Conservation (phyloP, 2,329 filamentous ascomycete genomes). For the Diplodia corticola region DNA sequence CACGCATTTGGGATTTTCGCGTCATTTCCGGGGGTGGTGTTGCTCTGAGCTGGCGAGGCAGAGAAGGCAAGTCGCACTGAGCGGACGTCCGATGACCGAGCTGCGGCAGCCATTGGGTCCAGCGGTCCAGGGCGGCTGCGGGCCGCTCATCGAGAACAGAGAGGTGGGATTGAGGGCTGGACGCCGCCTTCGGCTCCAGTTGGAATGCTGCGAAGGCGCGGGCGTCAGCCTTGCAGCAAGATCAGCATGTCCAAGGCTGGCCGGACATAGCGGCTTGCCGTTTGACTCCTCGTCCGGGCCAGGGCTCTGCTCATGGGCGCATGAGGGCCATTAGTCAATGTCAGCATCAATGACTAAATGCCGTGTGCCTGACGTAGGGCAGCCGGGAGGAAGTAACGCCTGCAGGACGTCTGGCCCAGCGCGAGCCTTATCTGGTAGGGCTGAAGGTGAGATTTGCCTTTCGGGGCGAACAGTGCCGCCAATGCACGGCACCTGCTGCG, state of each 20-base stretch:
- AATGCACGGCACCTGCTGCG: constrained; percentile 3
- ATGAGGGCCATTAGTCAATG: constrained; percentile 18
- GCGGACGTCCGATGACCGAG: neutral
- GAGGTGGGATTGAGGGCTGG: constrained; percentile 15
- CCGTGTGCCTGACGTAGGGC: constrained; percentile 23
- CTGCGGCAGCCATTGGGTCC: constrained; percentile 12
- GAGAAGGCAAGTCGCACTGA: constrained; percentile 19
- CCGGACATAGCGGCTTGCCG: constrained; percentile 3
- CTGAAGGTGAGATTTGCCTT: constrained; percentile 24
- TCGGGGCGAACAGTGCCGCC: constrained; percentile 5
- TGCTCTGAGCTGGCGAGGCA: constrained; percentile 19
- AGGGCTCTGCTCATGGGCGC: constrained; percentile 12
- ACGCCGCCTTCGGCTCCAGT: constrained; percentile 14
- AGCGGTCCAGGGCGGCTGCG: constrained; percentile 19
- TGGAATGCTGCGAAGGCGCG: neutral
- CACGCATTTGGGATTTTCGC: constrained; percentile 21
- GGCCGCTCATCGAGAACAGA: constrained; percentile 23
- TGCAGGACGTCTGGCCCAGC: constrained; percentile 11
- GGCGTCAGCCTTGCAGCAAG: constrained; percentile 23
- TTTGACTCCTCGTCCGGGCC: neutral
- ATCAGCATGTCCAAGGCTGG: constrained; percentile 14
- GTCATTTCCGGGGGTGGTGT: constrained; percentile 10
- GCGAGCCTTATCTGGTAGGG: constrained; percentile 23
- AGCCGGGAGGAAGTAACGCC: constrained; percentile 15
- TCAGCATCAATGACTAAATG: constrained; percentile 18